Percentiles rank a stretch among this genome's conserved stretches.
These are phyloP conservation scores for Rhytidiadelphus loreus DNA, from an alignment of 225 moss, liverwort and hornwort genomes.

Conservation along the genomic window DNA sequence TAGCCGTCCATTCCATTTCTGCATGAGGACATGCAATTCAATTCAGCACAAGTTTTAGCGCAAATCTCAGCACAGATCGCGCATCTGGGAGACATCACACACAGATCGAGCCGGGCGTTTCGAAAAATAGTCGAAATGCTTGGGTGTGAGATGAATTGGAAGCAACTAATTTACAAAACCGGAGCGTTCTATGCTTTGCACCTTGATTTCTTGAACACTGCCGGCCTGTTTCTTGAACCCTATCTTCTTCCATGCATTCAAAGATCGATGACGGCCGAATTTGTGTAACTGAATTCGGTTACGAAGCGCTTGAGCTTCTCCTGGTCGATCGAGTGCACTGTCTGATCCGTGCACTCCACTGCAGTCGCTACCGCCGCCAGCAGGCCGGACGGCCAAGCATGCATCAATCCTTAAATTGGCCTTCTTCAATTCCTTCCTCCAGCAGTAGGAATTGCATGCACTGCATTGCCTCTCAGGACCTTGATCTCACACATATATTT, in stretches of 20 bases:
- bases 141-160: background rate
- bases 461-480: background rate
- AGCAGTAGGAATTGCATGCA: background rate
- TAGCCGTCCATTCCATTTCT: background rate
- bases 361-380: background rate
- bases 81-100: background rate
- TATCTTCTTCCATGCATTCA: background rate
- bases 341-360: background rate
- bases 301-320: conserved; percentile 4
- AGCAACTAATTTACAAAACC: background rate
- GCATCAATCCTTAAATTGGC: background rate
- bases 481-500: background rate
- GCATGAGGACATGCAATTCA: background rate
- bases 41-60: background rate
- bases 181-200: background rate
- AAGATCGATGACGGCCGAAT: conserved; percentile 3
- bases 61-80: background rate
- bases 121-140: background rate
- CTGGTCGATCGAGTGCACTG: background rate
- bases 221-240: background rate
- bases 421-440: background rate
- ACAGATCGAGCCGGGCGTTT: background rate
- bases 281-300: conserved; percentile 4
- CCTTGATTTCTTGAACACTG: background rate
- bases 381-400: background rate